Conservation (phyloP, 768 basidiomycete genomes). For the Naganishia vaughanmartiniae region DNA sequence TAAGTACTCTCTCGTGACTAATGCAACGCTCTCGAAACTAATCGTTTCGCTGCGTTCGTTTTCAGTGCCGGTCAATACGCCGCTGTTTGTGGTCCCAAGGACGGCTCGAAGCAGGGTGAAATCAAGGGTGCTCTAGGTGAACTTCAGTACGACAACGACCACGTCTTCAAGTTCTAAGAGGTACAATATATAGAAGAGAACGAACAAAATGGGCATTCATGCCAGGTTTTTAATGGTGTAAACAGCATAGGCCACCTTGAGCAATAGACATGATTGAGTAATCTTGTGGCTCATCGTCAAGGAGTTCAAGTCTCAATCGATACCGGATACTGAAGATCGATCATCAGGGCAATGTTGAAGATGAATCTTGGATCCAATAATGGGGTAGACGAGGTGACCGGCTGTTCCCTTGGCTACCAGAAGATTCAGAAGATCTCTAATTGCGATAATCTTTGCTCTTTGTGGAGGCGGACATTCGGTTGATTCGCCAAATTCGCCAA, state of each 20-base stretch:
- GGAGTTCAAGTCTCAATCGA: no score
- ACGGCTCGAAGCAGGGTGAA: slow-evolving; percentile 79
- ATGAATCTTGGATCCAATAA: no score
- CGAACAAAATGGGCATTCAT: neutral
- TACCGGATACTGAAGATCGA: no score
- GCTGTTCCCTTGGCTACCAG: no score
- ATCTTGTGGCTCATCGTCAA: no score
- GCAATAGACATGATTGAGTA: no score
- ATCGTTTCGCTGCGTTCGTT: slow-evolving; percentile 2
- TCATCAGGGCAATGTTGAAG: no score
- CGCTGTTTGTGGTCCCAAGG: slow-evolving; percentile 84
- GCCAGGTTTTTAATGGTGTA: neutral
- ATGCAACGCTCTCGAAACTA: neutral
- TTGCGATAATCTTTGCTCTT: no score
- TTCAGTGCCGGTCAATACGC: slow-evolving; percentile 71
- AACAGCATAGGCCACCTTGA: neutral
- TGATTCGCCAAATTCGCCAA: slow-evolving; percentile 7
- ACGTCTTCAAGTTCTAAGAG: slow-evolving; percentile 62
- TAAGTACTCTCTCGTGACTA: neutral
- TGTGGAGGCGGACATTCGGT: neutral
- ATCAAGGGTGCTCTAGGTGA: slow-evolving; percentile 80
- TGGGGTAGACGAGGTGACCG: no score
- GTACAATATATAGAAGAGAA: neutral
- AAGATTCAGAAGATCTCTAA: no score
- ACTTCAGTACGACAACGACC: slow-evolving; percentile 76